Percentiles rank a stretch among this genome's conserved stretches.
Evolutionary conservation across 2,329 filamentous ascomycete species (phyloP).

Genomic region (Lizonia empirigonia): DNA sequence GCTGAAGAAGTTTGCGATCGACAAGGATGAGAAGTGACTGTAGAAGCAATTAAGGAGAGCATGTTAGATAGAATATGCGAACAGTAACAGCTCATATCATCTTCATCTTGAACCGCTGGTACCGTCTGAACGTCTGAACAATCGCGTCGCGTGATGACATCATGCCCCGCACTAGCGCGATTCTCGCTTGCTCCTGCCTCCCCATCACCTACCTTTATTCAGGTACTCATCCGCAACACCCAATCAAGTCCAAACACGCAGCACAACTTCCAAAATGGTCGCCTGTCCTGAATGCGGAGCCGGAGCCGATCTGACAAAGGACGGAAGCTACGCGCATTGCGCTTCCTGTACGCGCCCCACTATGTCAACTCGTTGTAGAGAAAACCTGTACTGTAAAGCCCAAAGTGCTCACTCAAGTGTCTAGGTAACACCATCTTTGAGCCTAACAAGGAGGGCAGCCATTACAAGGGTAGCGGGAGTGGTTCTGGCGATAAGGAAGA

Average conservation of each 20-base stretch:
- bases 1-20: conserved; percentile 57
- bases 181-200: not conserved
- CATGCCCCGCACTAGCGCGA: conserved; percentile 10
- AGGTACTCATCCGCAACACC: conserved; percentile 9
- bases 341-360: conserved; percentile 31
- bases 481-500: conserved; percentile 37
- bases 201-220: not conserved
- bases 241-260: not conserved
- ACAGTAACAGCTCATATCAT: not conserved
- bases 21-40: conserved; percentile 33
- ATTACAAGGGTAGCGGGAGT: conserved; percentile 32
- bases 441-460: conserved; percentile 36
- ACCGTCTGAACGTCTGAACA: too few species aligned
- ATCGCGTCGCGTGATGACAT: conserved; percentile 4
- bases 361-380: not conserved
- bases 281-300: conserved; percentile 39
- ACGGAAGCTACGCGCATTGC: conserved; percentile 38
- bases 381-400: not conserved
- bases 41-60: not conserved
- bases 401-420: not conserved
- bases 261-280: conserved; percentile 21
- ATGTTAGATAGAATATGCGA: not conserved
- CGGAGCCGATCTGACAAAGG: conserved; percentile 36
- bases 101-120: too few species aligned
- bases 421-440: conserved; percentile 38